Conservation (phyloP, 257 asterid genomes). For the Nicotiana obtusifolia region DNA sequence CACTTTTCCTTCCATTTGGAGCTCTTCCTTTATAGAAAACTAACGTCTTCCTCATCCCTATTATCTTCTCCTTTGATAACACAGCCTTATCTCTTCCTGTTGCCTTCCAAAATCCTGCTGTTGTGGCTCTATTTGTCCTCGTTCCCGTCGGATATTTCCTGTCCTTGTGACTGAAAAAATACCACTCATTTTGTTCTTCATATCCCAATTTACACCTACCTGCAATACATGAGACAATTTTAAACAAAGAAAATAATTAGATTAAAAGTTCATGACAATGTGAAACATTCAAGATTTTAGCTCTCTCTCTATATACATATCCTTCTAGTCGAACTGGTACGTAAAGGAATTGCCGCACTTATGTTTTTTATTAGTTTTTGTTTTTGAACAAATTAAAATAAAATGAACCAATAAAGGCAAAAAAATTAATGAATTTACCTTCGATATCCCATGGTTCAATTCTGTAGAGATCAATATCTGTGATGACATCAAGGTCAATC, state of each 20-base stretch:
- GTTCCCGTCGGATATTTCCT: conserved; percentile 85
- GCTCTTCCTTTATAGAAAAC: conserved; percentile 82
- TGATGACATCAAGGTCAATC: conserved; percentile 72
- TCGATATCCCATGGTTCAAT: conserved; percentile 98
- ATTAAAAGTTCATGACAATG: background rate
- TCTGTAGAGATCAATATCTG: conserved; percentile 77
- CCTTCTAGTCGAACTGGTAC: too few relatives aligned
- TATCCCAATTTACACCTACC: conserved; percentile 74
- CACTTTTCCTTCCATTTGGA: conserved; percentile 68
- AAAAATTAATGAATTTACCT: conserved; percentile 32
- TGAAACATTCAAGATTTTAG: background rate
- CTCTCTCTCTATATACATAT: too few relatives aligned
- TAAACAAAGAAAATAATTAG: background rate
- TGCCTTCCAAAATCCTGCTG: conserved; percentile 89
- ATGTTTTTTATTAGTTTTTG: too few relatives aligned
- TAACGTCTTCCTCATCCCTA: conserved; percentile 80
- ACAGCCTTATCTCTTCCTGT: conserved; percentile 85
- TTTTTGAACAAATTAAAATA: background rate
- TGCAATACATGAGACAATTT: conserved; percentile 4
- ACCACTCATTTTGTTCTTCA: conserved; percentile 84
- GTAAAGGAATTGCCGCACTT: too few relatives aligned
- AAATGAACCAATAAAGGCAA: background rate
- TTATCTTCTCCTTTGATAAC: conserved; percentile 54
- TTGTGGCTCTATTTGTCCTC: conserved; percentile 73
- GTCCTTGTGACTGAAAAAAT: conserved; percentile 84